Percentiles rank a stretch among this genome's conserved stretches.
Evolutionary conservation across 2,329 filamentous ascomycete species (phyloP).

Genomic region (Pseudocercospora macadamiae): DNA sequence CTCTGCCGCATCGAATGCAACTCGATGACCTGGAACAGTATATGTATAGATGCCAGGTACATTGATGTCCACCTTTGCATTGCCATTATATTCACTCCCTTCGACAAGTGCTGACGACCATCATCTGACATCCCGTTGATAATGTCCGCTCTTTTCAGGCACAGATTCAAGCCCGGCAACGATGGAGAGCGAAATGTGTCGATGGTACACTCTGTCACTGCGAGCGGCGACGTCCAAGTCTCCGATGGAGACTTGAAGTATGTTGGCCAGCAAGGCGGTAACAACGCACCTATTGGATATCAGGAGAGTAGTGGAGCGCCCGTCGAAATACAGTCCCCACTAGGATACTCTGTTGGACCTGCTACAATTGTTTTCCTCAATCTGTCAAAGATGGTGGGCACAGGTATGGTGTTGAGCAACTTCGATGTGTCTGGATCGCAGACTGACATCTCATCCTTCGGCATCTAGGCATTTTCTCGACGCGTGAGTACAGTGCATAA

Average conservation of each 20-base stretch:
- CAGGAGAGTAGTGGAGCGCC: constrained; percentile 66
- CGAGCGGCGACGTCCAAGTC: constrained; percentile 18
- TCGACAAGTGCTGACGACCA: too few species aligned
- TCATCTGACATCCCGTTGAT: too few species aligned
- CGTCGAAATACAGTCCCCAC: constrained; percentile 60
- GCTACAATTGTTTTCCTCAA: constrained; percentile 64
- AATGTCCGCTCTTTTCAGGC: constrained; percentile 20
- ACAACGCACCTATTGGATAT: constrained; percentile 55
- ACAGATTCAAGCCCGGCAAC: constrained; percentile 16
- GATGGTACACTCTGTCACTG: constrained; percentile 17
- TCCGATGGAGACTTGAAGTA: constrained; percentile 49
- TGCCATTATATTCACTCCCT: too few species aligned
- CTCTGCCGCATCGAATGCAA: background rate
- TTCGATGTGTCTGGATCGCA: constrained; percentile 65
- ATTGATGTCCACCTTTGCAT: too few species aligned
- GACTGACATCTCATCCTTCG: constrained; percentile 55
- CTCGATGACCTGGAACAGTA: background rate
- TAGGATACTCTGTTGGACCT: constrained; percentile 62
- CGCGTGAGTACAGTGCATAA: constrained; percentile 44
- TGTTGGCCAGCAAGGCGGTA: constrained; percentile 50
- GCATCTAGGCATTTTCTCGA: constrained; percentile 52
- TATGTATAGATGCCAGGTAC: background rate
- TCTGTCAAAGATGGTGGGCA: constrained; percentile 65
- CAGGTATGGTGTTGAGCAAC: too few species aligned
- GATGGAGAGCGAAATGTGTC: constrained; percentile 11